Conservation (phyloP, 176 grass and related monocot species). For the Luzula sylvatica region DNA sequence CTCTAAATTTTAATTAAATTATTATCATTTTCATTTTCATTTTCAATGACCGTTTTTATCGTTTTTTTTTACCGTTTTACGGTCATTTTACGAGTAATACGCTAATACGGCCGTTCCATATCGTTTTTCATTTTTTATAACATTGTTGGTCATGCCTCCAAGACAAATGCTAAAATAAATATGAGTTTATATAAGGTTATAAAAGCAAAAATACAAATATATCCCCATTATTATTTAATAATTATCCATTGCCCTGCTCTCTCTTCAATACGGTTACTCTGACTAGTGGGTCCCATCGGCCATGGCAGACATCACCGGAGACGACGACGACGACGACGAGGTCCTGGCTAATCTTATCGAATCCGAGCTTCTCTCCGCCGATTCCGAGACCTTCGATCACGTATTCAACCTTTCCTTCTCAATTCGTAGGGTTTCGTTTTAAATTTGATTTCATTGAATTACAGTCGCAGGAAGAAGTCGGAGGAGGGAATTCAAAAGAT, state of each 20-base stretch:
- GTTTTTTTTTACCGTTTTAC: too few relatives aligned
- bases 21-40: too few relatives aligned
- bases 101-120: too few relatives aligned
- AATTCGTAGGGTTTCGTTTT: constrained; percentile 3
- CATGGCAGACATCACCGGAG: constrained; percentile 18
- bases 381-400: constrained; percentile 17
- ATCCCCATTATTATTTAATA: background rate
- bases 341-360: constrained; percentile 72
- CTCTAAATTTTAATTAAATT: too few relatives aligned
- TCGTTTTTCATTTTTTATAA: too few relatives aligned
- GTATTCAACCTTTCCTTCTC: background rate
- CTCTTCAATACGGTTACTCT: background rate
- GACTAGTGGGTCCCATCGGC: background rate
- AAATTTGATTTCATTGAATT: background rate
- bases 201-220: background rate
- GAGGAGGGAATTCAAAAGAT: background rate
- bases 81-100: too few relatives aligned
- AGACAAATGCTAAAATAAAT: too few relatives aligned
- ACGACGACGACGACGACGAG: constrained; percentile 56
- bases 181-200: too few relatives aligned
- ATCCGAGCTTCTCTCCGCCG: constrained; percentile 65
- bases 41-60: too few relatives aligned
- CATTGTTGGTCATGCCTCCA: too few relatives aligned
- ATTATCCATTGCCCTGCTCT: background rate
- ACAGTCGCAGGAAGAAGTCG: background rate